A percentile compares a stretch with the other conserved stretches of the same genome.
phyloP scores from a whole-genome alignment of 2,329 filamentous ascomycete species.

The Talaromyces sp. region DNA sequence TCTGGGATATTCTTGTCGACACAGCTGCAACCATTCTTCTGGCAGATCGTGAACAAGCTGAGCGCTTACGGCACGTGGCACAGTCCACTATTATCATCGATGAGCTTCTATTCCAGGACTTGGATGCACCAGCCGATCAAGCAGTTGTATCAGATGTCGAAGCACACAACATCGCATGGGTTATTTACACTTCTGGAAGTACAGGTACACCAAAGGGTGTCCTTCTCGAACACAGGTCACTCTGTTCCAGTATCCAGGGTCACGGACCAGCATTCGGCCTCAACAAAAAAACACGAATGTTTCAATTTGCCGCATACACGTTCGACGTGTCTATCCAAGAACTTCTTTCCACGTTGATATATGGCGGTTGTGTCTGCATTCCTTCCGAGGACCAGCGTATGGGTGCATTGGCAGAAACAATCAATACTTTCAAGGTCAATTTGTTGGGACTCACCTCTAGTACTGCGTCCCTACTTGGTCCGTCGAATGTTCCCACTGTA shows the following conservation, averaged over 20 bases:
- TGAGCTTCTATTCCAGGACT: background rate
- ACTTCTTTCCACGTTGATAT: constrained; percentile 54
- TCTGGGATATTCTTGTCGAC: constrained; percentile 43
- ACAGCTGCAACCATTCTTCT: background rate
- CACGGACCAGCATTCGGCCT: constrained; percentile 49
- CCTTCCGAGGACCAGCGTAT: constrained; percentile 44
- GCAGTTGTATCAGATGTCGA: background rate
- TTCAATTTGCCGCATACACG: constrained; percentile 57
- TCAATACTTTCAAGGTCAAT: constrained; percentile 47
- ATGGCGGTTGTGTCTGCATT: constrained; percentile 60
- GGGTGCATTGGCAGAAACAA: constrained; percentile 31
- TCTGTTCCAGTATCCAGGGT: constrained; percentile 54
- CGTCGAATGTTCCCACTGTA: background rate
- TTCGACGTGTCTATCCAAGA: constrained; percentile 57
- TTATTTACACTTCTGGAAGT: constrained; percentile 60
- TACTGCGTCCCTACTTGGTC: background rate
- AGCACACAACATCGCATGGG: constrained; percentile 31
- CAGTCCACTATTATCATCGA: background rate
- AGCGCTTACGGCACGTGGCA: background rate
- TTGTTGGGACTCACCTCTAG: constrained; percentile 47
- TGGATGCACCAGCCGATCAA: background rate
- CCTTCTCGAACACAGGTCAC: constrained; percentile 60
- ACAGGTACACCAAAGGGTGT: constrained; percentile 57
- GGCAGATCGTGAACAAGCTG: background rate
- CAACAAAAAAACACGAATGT: constrained; percentile 55